Conservation (phyloP, 441 rosid genomes). For the Pelargonium cotyledonis region DNA sequence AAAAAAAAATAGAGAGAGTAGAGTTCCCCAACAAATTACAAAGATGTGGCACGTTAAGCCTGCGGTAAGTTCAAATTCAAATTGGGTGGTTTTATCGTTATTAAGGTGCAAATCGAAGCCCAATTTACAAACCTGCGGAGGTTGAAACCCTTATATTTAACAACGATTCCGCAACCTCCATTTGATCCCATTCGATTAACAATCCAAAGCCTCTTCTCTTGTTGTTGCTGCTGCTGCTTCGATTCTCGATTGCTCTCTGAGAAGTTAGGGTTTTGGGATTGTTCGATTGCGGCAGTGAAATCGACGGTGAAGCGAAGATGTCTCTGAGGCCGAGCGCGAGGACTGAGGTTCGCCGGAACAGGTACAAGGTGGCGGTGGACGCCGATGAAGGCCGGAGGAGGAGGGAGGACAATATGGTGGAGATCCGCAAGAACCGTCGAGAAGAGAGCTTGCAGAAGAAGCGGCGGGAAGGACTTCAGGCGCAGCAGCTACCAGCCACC, state of each 20-base stretch:
- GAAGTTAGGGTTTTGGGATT: not conserved
- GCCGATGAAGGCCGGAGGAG: constrained; percentile 87
- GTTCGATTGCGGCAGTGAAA: not conserved
- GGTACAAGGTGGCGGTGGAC: constrained; percentile 84
- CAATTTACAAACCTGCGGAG: not conserved
- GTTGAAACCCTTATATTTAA: not conserved
- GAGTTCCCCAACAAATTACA: too few relatives aligned
- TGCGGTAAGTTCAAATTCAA: not conserved
- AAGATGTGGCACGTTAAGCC: not conserved
- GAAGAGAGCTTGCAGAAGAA: constrained; percentile 84
- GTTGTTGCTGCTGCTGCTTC: not conserved
- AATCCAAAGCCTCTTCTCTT: not conserved
- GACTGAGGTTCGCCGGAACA: constrained; percentile 69
- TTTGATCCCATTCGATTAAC: too few relatives aligned
- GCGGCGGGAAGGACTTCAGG: constrained; percentile 70
- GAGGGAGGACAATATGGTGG: constrained; percentile 91
- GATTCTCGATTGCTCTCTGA: constrained; percentile 12
- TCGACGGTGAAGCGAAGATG: constrained; percentile 32
- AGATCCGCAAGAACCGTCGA: constrained; percentile 83
- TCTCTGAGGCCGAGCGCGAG: constrained; percentile 76
- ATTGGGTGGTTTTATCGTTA: not conserved
- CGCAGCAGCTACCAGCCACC: constrained; percentile 40
- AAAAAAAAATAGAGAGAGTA: too few relatives aligned
- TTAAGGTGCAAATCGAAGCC: not conserved
- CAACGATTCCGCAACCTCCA: not conserved